Percentiles rank a stretch among this genome's conserved stretches.
phyloP scores from a whole-genome alignment of 768 basidiomycete species.

The Pleurotus djamor region DNA sequence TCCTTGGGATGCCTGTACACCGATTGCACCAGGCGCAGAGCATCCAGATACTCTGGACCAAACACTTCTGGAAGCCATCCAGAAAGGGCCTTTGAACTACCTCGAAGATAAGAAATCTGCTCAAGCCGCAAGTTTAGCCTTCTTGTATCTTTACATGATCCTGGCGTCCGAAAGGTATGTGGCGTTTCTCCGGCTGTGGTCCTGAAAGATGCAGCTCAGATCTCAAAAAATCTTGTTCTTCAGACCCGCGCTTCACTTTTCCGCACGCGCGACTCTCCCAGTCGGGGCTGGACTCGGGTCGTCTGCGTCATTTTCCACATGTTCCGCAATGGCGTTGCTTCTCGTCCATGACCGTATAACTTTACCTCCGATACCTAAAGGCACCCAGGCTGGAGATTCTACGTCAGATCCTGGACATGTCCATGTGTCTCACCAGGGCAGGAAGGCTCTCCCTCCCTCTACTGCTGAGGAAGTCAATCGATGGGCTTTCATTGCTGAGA shows the following conservation, averaged over 20 bases:
- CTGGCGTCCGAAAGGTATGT: constrained; percentile 63
- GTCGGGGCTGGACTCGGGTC: constrained; percentile 96
- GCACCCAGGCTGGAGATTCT: constrained; percentile 13
- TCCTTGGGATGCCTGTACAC: constrained; percentile 76
- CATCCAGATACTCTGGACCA: constrained; percentile 72
- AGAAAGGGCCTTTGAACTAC: constrained; percentile 34
- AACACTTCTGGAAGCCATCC: constrained; percentile 71
- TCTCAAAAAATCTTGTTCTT: constrained; percentile 3
- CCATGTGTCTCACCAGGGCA: constrained; percentile 63
- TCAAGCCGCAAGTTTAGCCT: constrained; percentile 55
- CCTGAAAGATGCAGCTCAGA: constrained; percentile 12
- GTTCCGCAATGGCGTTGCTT: constrained; percentile 77
- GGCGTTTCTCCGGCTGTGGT: constrained; percentile 10
- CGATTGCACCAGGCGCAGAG: constrained; percentile 45
- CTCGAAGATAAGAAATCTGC: constrained; percentile 36
- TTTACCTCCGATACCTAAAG: constrained; percentile 48
- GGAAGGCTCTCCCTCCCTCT: constrained; percentile 57
- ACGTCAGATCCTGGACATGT: constrained; percentile 38
- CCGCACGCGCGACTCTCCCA: constrained; percentile 85
- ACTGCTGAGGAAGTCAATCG: constrained; percentile 82
- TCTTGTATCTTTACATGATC: constrained; percentile 92
- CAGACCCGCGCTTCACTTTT: constrained; percentile 79
- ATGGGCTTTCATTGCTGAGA: constrained; percentile 95
- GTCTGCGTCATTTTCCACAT: constrained; percentile 93
- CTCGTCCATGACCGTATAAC: constrained; percentile 70